phyloP scores from a whole-genome alignment of 805 yeast genomes.

The Priceomyces fermenticarens region DNA sequence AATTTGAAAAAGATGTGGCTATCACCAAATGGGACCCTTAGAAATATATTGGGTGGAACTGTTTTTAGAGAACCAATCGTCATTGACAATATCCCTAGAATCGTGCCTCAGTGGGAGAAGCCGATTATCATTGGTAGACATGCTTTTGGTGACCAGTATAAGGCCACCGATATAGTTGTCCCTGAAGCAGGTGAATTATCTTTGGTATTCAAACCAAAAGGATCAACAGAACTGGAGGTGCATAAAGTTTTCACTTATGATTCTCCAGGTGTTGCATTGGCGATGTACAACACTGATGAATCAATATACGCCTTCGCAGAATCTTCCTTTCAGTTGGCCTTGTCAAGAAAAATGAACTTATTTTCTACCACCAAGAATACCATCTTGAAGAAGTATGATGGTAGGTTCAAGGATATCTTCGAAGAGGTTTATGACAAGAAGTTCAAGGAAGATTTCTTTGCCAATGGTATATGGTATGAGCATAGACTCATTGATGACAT shows the following conservation, averaged over 20 bases:
- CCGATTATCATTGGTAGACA: constrained; percentile 98
- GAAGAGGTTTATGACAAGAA: constrained; percentile 70
- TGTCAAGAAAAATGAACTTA: constrained; percentile 72
- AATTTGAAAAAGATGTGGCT: constrained; percentile 94
- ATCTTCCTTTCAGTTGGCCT: constrained; percentile 84
- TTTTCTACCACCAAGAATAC: constrained; percentile 93
- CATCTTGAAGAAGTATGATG: constrained; percentile 90
- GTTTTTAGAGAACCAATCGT: constrained; percentile 97
- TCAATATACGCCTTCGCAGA: constrained; percentile 91
- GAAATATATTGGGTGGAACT: constrained; percentile 94
- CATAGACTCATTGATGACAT: constrained; percentile 96
- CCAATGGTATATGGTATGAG: constrained; percentile 88
- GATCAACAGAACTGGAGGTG: constrained; percentile 54
- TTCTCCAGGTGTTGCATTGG: constrained; percentile 77
- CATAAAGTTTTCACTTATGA: constrained; percentile 66
- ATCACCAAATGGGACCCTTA: constrained; percentile 95
- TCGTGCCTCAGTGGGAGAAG: constrained; percentile 89
- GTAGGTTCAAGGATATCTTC: constrained; percentile 92
- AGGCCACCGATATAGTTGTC: constrained; percentile 81
- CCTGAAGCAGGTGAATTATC: constrained; percentile 78
- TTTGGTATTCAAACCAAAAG: constrained; percentile 69
- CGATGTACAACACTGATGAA: constrained; percentile 95
- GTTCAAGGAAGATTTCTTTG: constrained; percentile 71
- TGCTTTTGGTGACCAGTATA: constrained; percentile 96
- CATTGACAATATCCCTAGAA: constrained; percentile 81